These are phyloP conservation scores for Logfia minima DNA, from an alignment of 129 eudicot genomes.

Conservation along the genomic window DNA sequence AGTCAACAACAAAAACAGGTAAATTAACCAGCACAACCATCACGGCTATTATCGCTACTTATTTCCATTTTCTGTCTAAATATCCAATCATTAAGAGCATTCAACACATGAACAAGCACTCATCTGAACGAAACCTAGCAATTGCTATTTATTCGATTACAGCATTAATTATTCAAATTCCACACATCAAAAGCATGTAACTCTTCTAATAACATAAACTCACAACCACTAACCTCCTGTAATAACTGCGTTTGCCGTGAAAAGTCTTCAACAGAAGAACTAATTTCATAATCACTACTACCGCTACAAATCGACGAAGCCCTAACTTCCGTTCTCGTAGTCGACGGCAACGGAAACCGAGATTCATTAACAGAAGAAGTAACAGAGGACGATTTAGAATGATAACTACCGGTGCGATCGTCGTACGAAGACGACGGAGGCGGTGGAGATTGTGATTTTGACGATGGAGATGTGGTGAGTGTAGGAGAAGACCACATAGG, in stretches of 20 bases:
- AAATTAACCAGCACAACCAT: neutral
- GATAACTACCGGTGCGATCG: conserved; percentile 20
- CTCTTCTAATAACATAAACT: neutral
- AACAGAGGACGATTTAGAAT: conserved; percentile 33
- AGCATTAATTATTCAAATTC: neutral
- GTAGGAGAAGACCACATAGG: conserved; percentile 79
- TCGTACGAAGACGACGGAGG: conserved; percentile 21
- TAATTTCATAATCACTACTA: conserved; percentile 34
- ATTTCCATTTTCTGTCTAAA: neutral
- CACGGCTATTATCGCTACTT: neutral
- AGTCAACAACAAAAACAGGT: neutral
- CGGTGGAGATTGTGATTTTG: conserved; percentile 29
- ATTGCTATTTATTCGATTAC: neutral
- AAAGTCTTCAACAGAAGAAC: conserved; percentile 46
- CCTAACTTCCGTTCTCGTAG: conserved; percentile 43
- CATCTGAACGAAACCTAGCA: neutral
- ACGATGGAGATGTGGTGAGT: conserved; percentile 25
- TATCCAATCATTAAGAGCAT: neutral
- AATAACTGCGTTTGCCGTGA: conserved; percentile 70
- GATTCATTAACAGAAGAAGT: conserved; percentile 30
- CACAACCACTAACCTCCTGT: conserved; percentile 64
- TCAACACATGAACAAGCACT: neutral
- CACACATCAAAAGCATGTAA: conserved; percentile 7
- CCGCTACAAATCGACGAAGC: conserved; percentile 49
- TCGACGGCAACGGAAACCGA: conserved; percentile 34